Conservation (phyloP, 345 rosid genomes). For the Combretum micranthum region DNA sequence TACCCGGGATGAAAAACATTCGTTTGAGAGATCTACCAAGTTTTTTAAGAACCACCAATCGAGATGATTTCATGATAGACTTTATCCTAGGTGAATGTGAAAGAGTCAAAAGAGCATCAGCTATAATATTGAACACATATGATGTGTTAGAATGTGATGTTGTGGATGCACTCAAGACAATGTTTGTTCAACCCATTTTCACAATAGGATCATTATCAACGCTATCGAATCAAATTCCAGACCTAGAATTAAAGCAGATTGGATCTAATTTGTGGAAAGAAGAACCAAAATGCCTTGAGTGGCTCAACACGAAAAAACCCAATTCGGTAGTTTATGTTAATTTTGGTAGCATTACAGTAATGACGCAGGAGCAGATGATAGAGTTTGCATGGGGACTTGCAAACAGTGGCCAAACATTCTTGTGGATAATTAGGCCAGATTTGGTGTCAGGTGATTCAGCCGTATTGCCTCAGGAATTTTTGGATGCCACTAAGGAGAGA, state of each 20-base stretch:
- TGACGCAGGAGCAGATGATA: conserved; percentile 28
- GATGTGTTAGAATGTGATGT: conserved; percentile 33
- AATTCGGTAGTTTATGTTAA: conserved; percentile 52
- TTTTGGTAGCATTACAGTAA: conserved; percentile 57
- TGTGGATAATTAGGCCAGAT: conserved; percentile 60
- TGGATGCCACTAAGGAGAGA: conserved; percentile 24
- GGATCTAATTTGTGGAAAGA: conserved; percentile 54
- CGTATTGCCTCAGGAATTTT: conserved; percentile 31
- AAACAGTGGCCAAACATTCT: conserved; percentile 33
- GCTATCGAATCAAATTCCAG: conserved; percentile 13
- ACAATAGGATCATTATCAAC: conserved; percentile 42
- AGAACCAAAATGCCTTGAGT: conserved; percentile 34
- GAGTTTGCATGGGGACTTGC: conserved; percentile 76
- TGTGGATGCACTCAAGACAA: conserved; percentile 19
- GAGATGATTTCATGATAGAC: conserved; percentile 20
- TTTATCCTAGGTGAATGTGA: conserved; percentile 1
- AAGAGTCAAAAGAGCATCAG: conserved; percentile 30
- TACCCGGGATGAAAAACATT: conserved; percentile 33
- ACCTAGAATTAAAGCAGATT: conserved; percentile 12
- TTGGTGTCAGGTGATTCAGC: conserved; percentile 38
- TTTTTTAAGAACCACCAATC: conserved; percentile 37
- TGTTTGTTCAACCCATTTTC: conserved; percentile 34
- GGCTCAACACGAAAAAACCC: conserved; percentile 37
- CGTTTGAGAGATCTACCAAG: conserved; percentile 36
- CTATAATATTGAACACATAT: conserved; percentile 45